phyloP scores from a whole-genome alignment of 192 early-diverging fungal genomes.

The Dimargaris cristalligena region DNA sequence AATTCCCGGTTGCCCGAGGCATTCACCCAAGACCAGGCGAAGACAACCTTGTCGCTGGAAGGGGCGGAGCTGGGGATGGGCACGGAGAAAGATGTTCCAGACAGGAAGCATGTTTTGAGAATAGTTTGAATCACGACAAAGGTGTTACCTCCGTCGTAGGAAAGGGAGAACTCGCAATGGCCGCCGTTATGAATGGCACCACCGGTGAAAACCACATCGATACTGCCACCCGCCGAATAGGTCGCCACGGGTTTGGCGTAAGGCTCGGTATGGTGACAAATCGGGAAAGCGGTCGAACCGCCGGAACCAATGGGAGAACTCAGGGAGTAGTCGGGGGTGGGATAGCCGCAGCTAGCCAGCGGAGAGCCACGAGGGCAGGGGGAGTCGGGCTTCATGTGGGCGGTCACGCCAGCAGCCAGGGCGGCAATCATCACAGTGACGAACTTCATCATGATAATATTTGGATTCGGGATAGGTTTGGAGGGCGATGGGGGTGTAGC shows the following conservation, averaged over 20 bases:
- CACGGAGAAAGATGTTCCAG: conserved; percentile 20
- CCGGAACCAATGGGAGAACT: conserved; percentile 17
- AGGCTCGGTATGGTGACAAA: conserved; percentile 17
- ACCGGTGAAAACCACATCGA: conserved; percentile 29
- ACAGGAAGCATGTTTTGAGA: conserved; percentile 33
- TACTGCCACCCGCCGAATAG: conserved; percentile 28
- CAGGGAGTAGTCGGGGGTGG: conserved; percentile 10
- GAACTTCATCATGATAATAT: not conserved
- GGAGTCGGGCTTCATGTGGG: conserved; percentile 3
- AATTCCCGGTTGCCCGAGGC: conserved; percentile 48
- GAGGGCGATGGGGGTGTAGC: conserved; percentile 16
- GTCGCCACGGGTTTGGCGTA: conserved; percentile 17
- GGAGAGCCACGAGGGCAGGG: conserved; percentile 8
- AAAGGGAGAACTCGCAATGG: conserved; percentile 50
- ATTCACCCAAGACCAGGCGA: conserved; percentile 54
- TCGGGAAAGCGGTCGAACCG: not conserved
- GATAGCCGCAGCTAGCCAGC: not conserved
- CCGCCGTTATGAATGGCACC: conserved; percentile 44
- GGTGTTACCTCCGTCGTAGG: conserved; percentile 40
- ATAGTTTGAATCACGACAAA: conserved; percentile 43
- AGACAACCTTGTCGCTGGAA: conserved; percentile 24
- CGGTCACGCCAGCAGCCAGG: not conserved
- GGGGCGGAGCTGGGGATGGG: conserved; percentile 35
- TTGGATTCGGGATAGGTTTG: not conserved
- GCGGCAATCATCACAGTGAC: not conserved